A percentile compares a stretch with the other conserved stretches of the same genome.
Conservation (phyloP, 1,139 yeast species). For the Debaryomyces fabryi region DNA sequence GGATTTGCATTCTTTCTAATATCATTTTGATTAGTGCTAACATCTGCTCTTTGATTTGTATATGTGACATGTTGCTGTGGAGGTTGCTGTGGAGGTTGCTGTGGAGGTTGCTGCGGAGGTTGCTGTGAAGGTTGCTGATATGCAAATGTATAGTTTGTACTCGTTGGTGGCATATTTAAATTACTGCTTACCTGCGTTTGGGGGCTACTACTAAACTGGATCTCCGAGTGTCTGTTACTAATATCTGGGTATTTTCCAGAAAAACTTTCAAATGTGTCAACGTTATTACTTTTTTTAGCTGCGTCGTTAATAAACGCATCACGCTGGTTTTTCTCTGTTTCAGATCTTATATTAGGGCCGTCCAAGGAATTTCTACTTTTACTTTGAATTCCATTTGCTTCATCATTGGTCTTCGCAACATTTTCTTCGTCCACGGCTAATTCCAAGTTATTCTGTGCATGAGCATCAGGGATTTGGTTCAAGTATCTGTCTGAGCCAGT, state of each 20-base stretch:
- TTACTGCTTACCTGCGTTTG: neutral
- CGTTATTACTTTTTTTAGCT: neutral
- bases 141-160: neutral
- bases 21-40: neutral
- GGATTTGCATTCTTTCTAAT: constrained; percentile 21
- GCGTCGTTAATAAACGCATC: neutral
- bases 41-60: neutral
- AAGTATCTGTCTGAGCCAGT: neutral
- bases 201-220: neutral
- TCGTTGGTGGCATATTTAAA: neutral
- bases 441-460: neutral
- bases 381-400: neutral
- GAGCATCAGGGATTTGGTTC: neutral
- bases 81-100: neutral
- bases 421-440: neutral
- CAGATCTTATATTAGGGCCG: neutral
- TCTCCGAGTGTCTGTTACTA: neutral
- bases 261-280: neutral
- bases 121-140: neutral
- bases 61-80: neutral
- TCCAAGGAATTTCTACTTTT: neutral
- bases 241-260: neutral
- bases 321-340: neutral
- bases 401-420: neutral
- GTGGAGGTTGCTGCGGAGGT: neutral